A percentile compares a stretch with the other conserved stretches of the same genome.
phyloP scores from a whole-genome alignment of 139 green algal genomes.

The Coccomyxa sp. region DNA sequence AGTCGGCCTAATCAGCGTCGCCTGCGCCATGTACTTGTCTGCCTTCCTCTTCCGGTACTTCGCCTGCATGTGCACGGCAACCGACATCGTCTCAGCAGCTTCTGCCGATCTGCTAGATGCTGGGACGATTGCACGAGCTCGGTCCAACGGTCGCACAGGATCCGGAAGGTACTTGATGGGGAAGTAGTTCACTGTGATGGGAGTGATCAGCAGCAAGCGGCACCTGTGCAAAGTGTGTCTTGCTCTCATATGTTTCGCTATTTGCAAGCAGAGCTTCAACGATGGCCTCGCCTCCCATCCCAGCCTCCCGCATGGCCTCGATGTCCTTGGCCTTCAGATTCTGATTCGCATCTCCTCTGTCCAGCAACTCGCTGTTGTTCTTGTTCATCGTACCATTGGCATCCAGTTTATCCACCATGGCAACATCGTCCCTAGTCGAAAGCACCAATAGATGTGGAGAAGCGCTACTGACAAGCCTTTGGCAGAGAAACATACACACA shows the following conservation, averaged over 20 bases:
- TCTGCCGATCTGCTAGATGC: no score
- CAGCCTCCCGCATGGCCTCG: constrained; percentile 7
- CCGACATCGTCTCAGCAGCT: no score
- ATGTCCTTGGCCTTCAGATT: constrained; percentile 52
- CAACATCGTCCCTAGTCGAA: not conserved
- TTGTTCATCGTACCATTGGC: not conserved
- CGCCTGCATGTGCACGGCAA: constrained; percentile 24
- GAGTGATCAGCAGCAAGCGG: no score
- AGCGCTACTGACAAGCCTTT: not conserved
- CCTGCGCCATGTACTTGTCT: constrained; percentile 47
- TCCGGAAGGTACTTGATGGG: no score
- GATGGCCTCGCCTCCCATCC: constrained; percentile 56
- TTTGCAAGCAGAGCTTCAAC: constrained; percentile 64
- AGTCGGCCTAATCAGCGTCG: constrained; percentile 45
- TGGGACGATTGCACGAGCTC: no score
- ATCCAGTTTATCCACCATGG: not conserved
- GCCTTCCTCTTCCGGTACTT: constrained; percentile 77
- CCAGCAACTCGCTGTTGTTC: constrained; percentile 49
- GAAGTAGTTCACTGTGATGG: no score
- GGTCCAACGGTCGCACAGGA: no score
- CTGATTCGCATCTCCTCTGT: constrained; percentile 48
- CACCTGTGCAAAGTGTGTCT: constrained; percentile 78
- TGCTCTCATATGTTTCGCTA: constrained; percentile 69
- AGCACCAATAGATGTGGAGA: not conserved
- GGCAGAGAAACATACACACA: no score